Evolutionary conservation across 352 stramenopile genomes (phyloP).

Genomic region (Pythium folliculosum): DNA sequence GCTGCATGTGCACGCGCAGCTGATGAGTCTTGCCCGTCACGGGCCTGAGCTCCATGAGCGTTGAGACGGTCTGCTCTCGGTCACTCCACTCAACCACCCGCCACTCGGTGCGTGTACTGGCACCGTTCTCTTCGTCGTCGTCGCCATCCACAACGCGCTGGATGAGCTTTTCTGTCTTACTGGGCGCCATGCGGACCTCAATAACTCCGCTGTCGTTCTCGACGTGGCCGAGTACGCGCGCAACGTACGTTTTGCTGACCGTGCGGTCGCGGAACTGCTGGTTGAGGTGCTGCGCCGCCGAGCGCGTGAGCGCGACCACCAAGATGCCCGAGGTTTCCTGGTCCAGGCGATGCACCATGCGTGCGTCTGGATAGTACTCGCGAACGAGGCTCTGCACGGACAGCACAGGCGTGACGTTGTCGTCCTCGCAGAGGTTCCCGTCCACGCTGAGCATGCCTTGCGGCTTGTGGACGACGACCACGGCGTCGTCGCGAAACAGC

Average conservation of each 20-base stretch:
- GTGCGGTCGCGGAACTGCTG: slow-evolving; percentile 63
- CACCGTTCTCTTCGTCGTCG: slow-evolving; percentile 10
- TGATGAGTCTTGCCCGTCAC: slow-evolving; percentile 93
- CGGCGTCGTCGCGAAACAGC: slow-evolving; percentile 52
- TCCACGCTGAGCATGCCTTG: slow-evolving; percentile 62
- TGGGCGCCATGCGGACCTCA: slow-evolving; percentile 50
- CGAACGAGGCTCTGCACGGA: slow-evolving; percentile 56
- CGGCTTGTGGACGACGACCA: slow-evolving; percentile 68
- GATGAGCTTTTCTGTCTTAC: slow-evolving; percentile 47
- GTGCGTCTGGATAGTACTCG: slow-evolving; percentile 46
- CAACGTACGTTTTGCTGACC: slow-evolving; percentile 63
- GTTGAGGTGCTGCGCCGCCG: slow-evolving; percentile 62
- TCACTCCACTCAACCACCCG: slow-evolving; percentile 35
- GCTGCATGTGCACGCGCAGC: slow-evolving; percentile 92
- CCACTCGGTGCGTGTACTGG: slow-evolving; percentile 30
- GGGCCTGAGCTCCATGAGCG: slow-evolving; percentile 66
- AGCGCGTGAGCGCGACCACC: slow-evolving; percentile 62
- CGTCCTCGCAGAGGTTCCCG: slow-evolving; percentile 33
- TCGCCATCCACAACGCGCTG: slow-evolving; percentile 43
- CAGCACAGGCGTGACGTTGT: background rate
- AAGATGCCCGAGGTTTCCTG: slow-evolving; percentile 75
- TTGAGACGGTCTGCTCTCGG: slow-evolving; percentile 22
- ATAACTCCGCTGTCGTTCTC: slow-evolving; percentile 33
- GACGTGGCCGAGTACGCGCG: slow-evolving; percentile 49
- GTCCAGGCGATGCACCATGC: slow-evolving; percentile 82